Base-by-base conservation (phyloP, 176 grass and related monocot genomes). In the Cocos nucifera region DNA sequence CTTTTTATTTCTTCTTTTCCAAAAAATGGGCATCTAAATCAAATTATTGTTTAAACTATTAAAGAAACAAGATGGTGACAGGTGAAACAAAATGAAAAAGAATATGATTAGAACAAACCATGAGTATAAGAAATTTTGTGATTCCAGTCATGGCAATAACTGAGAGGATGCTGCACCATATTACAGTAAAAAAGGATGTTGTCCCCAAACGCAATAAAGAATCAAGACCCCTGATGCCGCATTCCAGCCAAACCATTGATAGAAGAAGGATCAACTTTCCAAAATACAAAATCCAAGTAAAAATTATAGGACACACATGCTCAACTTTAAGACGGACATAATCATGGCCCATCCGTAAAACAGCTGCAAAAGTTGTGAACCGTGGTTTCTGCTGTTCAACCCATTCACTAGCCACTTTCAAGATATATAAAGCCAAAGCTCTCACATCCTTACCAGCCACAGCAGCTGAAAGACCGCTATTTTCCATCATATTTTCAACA, bases 111-210 rank as follows among this genome's bases (percentile, higher is more conserved):
- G 57, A 76, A 60, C 70, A 20, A 74, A 98, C 93, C 93, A 72
- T 63, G 18, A 88, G 57, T 53, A 92, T 55, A 25, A 98, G 66
- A 67, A 81, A 83, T 77, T 91, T 78, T 66, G 77, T 83, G 54
- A 92, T 62, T 64, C 93, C 93, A 78, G 91, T 78, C 93, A 98
- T 98, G 64, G 81, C 81, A 69, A 78, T 79, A 67, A 85, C 58
- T 59, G 93, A 98, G 23, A 98, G 64, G 9, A 70, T 73, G 75
- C 80, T 82, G 68, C 93, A 98, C 84, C 87, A 98, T 68, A 98
- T 57, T 65, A 91, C 77, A 62, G 82, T 78, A 70, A 98, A 80
- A 61, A 98, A 75, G 32, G 87, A 98, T 62, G 86, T 87, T 66
- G 93, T 88, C 51, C 93, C 93, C 67, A 92, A 63, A 25, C 76